phyloP scores from a whole-genome alignment of 2,329 filamentous ascomycete species.

The Alternaria atra region DNA sequence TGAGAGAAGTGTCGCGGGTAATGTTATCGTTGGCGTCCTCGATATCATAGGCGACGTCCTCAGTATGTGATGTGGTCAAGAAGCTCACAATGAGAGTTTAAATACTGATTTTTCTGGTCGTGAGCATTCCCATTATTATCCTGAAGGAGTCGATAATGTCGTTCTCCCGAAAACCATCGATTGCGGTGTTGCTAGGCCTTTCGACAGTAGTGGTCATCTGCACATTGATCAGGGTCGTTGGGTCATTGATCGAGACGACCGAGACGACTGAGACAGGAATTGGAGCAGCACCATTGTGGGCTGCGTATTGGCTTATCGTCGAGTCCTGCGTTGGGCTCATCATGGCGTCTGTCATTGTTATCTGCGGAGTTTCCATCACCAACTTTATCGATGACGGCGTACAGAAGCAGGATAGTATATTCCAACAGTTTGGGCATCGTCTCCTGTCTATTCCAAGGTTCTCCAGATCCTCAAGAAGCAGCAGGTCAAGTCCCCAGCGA shows the following conservation, averaged over 20 bases:
- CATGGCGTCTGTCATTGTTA: constrained; percentile 12
- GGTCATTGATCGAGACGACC: constrained; percentile 5
- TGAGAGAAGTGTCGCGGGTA: constrained; percentile 1
- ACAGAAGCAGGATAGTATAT: background rate
- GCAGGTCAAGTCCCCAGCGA: background rate
- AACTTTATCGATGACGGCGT: constrained; percentile 1
- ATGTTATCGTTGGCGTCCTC: background rate
- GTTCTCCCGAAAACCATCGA: constrained; percentile 9
- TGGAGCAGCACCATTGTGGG: constrained; percentile 13
- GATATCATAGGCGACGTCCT: constrained; percentile 11
- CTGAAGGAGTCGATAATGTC: constrained; percentile 14
- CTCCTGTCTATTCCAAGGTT: constrained; percentile 7
- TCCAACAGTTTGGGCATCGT: constrained; percentile 8
- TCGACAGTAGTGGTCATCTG: constrained; percentile 12
- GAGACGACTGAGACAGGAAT: constrained; percentile 1
- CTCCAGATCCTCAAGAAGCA: constrained; percentile 6
- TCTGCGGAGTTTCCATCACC: constrained; percentile 7
- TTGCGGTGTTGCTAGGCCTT: constrained; percentile 6
- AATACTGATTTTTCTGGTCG: background rate
- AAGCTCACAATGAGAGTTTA: background rate
- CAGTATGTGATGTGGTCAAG: background rate
- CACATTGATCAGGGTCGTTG: constrained; percentile 9
- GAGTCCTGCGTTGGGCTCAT: constrained; percentile 10
- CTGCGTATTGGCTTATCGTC: constrained; percentile 10
- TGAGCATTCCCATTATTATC: constrained; percentile 3